Evolutionary conservation across 208 protist species (phyloP).

Genomic region (Trypanosomatidae sp.): DNA sequence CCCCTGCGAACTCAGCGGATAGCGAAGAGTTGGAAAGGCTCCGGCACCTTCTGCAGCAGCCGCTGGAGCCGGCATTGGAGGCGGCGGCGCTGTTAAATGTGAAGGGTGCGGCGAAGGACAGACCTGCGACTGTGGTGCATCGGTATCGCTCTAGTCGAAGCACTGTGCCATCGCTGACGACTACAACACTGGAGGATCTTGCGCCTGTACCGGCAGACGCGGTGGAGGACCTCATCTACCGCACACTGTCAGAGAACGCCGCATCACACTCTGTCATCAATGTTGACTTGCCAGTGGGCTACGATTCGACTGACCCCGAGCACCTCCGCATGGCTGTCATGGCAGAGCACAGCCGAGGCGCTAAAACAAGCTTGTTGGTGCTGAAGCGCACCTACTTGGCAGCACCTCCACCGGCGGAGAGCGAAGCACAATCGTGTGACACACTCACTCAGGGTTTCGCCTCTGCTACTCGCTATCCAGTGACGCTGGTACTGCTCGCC

Average conservation of each 20-base stretch:
- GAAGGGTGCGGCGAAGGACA: neutral
- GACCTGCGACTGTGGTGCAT: neutral
- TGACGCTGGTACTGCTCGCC: conserved; percentile 56
- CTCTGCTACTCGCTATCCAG: conserved; percentile 26
- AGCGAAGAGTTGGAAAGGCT: neutral
- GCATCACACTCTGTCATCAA: neutral
- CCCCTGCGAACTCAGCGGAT: neutral
- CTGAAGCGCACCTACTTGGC: conserved; percentile 16
- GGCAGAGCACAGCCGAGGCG: conserved; percentile 12
- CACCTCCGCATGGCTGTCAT: conserved; percentile 64
- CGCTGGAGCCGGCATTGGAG: neutral
- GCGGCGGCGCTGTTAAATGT: neutral
- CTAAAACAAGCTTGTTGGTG: conserved; percentile 22
- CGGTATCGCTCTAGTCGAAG: neutral
- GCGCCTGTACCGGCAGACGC: neutral
- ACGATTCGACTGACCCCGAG: conserved; percentile 43
- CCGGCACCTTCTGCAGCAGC: conserved; percentile 1
- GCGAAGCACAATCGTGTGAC: conserved; percentile 20
- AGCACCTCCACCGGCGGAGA: conserved; percentile 1
- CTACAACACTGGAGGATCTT: neutral
- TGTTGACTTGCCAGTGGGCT: conserved; percentile 50
- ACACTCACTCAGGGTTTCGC: conserved; percentile 14
- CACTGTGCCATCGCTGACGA: neutral
- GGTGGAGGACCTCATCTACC: neutral
- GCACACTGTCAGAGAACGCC: neutral